Conservation (phyloP, 768 basidiomycete genomes). For the Tulasnella calospora region DNA sequence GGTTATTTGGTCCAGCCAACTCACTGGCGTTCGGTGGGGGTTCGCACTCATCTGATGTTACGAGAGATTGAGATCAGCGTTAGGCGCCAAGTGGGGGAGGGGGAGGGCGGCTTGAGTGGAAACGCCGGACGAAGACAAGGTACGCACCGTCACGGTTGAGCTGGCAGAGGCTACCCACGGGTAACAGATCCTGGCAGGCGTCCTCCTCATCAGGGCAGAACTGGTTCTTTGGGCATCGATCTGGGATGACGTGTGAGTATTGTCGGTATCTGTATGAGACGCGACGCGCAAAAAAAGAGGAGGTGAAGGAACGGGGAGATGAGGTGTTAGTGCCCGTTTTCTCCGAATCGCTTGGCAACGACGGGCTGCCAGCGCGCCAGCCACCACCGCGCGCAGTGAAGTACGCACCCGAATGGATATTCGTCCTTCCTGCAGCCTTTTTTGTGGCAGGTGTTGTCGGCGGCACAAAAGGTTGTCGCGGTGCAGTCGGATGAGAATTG, state of each 20-base stretch:
- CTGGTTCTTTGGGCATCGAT: conserved; percentile 53
- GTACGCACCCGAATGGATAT: conserved; percentile 64
- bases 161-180: conserved; percentile 68
- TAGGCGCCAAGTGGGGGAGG: background rate
- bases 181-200: conserved; percentile 54
- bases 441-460: conserved; percentile 48
- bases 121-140: background rate
- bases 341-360: conserved; percentile 5
- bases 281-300: background rate
- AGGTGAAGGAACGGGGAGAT: background rate
- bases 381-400: background rate
- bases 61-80: background rate
- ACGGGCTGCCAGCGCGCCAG: background rate
- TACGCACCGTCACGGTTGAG: conserved; percentile 76
- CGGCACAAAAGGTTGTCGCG: conserved; percentile 59
- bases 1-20: conserved; percentile 54
- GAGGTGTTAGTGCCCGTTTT: background rate
- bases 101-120: background rate
- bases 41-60: conserved; percentile 63
- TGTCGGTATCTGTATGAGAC: conserved; percentile 25
- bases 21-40: conserved; percentile 58
- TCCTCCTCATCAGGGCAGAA: conserved; percentile 86
- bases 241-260: conserved; percentile 44
- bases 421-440: conserved; percentile 73
- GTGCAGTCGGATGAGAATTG: conserved; percentile 78